phyloP scores from a whole-genome alignment of 2,329 filamentous ascomycete genomes.

The Colletotrichum theobromicola region DNA sequence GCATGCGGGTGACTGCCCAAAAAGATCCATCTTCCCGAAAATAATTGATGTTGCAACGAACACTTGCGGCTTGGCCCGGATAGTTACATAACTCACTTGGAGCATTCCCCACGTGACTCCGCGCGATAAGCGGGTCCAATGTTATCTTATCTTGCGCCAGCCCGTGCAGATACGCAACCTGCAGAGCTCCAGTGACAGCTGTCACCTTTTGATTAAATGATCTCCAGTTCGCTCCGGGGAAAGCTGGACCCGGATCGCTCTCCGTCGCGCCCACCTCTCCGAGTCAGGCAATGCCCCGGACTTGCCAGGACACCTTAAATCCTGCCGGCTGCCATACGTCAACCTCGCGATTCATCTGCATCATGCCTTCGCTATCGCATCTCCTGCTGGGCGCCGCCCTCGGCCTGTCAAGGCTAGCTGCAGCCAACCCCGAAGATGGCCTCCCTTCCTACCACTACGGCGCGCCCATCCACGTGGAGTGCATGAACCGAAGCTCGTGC shows the following conservation, averaged over 20 bases:
- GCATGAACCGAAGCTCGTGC: constrained; percentile 76
- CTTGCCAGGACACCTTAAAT: background rate
- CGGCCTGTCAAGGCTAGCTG: constrained; percentile 23
- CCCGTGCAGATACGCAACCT: background rate
- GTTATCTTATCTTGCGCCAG: background rate
- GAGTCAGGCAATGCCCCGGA: constrained; percentile 18
- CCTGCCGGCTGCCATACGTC: background rate
- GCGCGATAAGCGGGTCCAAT: background rate
- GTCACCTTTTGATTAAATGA: background rate
- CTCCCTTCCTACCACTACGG: constrained; percentile 70
- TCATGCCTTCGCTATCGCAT: background rate
- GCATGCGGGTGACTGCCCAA: background rate
- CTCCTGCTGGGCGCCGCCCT: constrained; percentile 9
- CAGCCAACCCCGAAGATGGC: constrained; percentile 41
- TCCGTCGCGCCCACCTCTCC: background rate
- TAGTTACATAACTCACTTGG: background rate
- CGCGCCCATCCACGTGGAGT: constrained; percentile 71
- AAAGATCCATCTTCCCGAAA: background rate
- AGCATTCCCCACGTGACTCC: background rate
- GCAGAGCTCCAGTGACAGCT: constrained; percentile 5
- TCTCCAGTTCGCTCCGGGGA: constrained; percentile 4
- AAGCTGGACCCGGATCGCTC: constrained; percentile 11
- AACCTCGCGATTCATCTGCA: background rate
- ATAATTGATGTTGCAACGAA: background rate
- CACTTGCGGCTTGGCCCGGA: background rate